Evolutionary conservation across 2,329 filamentous ascomycete species (phyloP).

Genomic region (Talaromyces sp.): DNA sequence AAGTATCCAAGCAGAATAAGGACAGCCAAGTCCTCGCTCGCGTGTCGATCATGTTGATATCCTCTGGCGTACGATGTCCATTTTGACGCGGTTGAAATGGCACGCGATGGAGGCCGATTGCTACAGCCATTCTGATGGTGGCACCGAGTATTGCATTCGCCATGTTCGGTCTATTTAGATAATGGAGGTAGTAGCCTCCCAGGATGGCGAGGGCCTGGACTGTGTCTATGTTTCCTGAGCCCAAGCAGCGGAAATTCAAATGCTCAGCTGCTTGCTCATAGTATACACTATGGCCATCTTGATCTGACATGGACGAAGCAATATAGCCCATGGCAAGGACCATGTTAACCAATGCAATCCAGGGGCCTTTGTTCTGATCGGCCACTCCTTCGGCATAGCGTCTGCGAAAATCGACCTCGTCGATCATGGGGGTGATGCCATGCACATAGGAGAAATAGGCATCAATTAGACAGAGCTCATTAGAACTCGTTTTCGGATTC

Average conservation of each 20-base stretch:
- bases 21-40: conserved; percentile 73
- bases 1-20: conserved; percentile 67
- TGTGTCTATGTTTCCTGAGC: conserved; percentile 66
- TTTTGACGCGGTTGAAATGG: too few relatives aligned
- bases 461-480: too few relatives aligned
- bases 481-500: too few relatives aligned
- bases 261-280: conserved; percentile 65
- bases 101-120: conserved; percentile 20
- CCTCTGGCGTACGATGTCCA: background rate
- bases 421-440: conserved; percentile 66
- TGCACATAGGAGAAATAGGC: conserved; percentile 72
- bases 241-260: conserved; percentile 61
- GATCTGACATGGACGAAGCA: conserved; percentile 56
- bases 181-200: conserved; percentile 21
- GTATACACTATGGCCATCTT: conserved; percentile 64
- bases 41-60: too few relatives aligned
- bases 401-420: conserved; percentile 66
- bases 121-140: conserved; percentile 20
- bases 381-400: conserved; percentile 51
- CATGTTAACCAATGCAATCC: conserved; percentile 68
- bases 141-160: conserved; percentile 21
- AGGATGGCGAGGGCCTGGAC: conserved; percentile 36
- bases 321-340: conserved; percentile 71
- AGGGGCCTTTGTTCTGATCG: conserved; percentile 60
- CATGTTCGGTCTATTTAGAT: conserved; percentile 20